These are phyloP conservation scores for Termitomyces sp. DNA, from an alignment of 768 basidiomycete genomes.

Conservation along the genomic window DNA sequence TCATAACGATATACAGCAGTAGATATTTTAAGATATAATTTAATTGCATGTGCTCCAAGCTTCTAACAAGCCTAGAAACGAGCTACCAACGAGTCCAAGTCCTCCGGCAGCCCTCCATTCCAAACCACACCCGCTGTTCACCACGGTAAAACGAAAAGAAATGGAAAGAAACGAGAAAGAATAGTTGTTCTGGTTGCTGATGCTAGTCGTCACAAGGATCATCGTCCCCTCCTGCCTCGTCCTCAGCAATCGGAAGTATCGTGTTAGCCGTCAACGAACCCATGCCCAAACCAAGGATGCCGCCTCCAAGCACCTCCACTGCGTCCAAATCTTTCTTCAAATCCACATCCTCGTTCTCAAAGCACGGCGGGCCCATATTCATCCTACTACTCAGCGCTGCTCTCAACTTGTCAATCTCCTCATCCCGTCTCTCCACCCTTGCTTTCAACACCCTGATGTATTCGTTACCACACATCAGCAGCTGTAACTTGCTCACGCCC, in stretches of 20 bases:
- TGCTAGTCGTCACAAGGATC: slow-evolving; percentile 11
- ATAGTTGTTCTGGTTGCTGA: neutral
- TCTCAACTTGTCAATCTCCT: slow-evolving; percentile 66
- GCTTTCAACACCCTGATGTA: slow-evolving; percentile 74
- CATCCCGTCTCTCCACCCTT: slow-evolving; percentile 75
- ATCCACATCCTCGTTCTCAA: slow-evolving; percentile 37
- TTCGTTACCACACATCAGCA: slow-evolving; percentile 88
- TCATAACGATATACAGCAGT: neutral
- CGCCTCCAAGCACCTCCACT: slow-evolving; percentile 31
- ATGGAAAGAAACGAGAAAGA: neutral
- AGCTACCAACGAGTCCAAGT: neutral
- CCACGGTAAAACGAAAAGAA: neutral
- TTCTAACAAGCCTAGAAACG: neutral
- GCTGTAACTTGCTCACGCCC: slow-evolving; percentile 88
- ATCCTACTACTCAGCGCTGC: slow-evolving; percentile 58
- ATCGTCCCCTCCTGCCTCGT: slow-evolving; percentile 10
- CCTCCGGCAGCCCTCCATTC: neutral
- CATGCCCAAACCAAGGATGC: slow-evolving; percentile 10
- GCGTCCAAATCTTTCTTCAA: slow-evolving; percentile 58
- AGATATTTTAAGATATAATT: slow-evolving; percentile 11
- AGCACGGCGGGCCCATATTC: slow-evolving; percentile 30
- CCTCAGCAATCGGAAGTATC: slow-evolving; percentile 11
- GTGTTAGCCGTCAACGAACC: neutral
- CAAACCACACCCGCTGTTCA: neutral
- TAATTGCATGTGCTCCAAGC: slow-evolving; percentile 5